Evolutionary conservation across 2,329 filamentous ascomycete species (phyloP).

Genomic region (Colletotrichum tofieldiae): DNA sequence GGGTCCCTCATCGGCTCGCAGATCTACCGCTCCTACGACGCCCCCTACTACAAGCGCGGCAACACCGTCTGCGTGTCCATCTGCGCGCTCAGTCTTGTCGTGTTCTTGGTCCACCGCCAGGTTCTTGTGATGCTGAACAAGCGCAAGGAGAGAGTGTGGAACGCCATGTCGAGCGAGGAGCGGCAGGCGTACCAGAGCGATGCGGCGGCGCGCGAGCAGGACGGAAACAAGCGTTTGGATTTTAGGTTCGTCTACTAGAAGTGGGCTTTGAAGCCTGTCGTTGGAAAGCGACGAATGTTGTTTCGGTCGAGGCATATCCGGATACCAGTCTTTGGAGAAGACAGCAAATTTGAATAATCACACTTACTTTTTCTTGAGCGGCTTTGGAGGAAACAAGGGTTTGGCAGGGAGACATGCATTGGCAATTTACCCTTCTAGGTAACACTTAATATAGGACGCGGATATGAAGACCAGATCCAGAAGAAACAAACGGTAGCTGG

Average conservation of each 20-base stretch:
- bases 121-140: slow-evolving; percentile 58
- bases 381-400: neutral
- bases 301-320: neutral
- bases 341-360: slow-evolving; percentile 9
- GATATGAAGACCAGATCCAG: neutral
- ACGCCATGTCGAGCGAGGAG: slow-evolving; percentile 57
- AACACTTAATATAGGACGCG: neutral
- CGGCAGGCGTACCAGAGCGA: slow-evolving; percentile 54
- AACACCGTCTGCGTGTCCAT: slow-evolving; percentile 72
- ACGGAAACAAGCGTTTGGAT: slow-evolving; percentile 61
- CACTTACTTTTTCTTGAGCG: neutral
- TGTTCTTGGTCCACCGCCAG: slow-evolving; percentile 66
- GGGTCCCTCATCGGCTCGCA: slow-evolving; percentile 61
- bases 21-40: slow-evolving; percentile 67
- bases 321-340: slow-evolving; percentile 12
- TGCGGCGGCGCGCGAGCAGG: slow-evolving; percentile 59
- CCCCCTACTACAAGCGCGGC: slow-evolving; percentile 70
- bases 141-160: slow-evolving; percentile 56
- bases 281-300: neutral
- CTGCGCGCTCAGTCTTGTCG: slow-evolving; percentile 61
- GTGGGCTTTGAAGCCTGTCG: neutral
- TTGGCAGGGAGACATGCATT: slow-evolving; percentile 8
- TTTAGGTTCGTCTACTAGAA: slow-evolving; percentile 41
- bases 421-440: slow-evolving; percentile 6
- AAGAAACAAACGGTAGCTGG: neutral